Percentiles rank a stretch among this genome's conserved stretches.
These are phyloP conservation scores for Amesomyces nigricolor DNA, from an alignment of 2,329 filamentous ascomycete species.

Conservation along the genomic window DNA sequence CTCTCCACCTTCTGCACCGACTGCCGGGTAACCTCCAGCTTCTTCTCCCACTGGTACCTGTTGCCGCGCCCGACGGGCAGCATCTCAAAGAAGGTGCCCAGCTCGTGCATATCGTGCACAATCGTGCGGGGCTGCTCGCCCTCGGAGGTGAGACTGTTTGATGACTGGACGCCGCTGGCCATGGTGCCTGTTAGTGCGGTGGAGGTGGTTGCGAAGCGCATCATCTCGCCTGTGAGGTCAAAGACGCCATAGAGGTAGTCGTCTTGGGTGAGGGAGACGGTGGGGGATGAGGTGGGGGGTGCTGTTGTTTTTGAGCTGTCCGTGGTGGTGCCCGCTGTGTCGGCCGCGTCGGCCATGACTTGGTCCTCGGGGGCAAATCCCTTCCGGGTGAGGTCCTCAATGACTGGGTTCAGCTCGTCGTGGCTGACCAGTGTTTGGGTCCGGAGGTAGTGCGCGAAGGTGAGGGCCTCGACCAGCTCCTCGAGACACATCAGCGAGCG, in stretches of 20 bases:
- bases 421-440: constrained; percentile 68
- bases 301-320: constrained; percentile 26
- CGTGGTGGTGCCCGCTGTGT: constrained; percentile 30
- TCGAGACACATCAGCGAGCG: constrained; percentile 79
- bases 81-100: constrained; percentile 71
- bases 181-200: constrained; percentile 67
- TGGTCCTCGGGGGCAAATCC: constrained; percentile 25
- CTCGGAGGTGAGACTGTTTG: constrained; percentile 21
- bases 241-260: constrained; percentile 91
- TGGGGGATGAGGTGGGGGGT: neutral
- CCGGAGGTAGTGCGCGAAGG: constrained; percentile 81
- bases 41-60: constrained; percentile 57
- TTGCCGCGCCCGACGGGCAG: constrained; percentile 54
- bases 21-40: constrained; percentile 78
- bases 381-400: constrained; percentile 36
- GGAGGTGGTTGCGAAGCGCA: constrained; percentile 88
- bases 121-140: constrained; percentile 49
- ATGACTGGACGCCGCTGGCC: constrained; percentile 29
- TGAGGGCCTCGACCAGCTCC: constrained; percentile 88
- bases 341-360: constrained; percentile 20
- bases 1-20: constrained; percentile 94
- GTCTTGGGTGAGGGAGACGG: constrained; percentile 63
- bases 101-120: constrained; percentile 70
- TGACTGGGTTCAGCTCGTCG: constrained; percentile 48
- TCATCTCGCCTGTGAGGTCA: constrained; percentile 91